phyloP scores from a whole-genome alignment of 2,329 filamentous ascomycete genomes.

The Trichoderma simmonsii region DNA sequence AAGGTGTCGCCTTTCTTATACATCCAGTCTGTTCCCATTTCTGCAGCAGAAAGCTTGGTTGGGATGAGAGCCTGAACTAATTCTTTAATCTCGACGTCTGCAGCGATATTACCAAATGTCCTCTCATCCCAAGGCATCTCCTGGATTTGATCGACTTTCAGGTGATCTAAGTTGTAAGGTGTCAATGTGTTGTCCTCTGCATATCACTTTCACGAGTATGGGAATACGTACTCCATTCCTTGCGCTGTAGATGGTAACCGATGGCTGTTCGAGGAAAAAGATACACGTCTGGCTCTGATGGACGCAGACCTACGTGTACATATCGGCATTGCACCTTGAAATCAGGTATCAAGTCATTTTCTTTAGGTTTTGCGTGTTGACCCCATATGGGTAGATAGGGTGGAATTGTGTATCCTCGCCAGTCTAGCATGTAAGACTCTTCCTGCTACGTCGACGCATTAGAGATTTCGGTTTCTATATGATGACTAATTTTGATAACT shows the following conservation, averaged over 20 bases:
- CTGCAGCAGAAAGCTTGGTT: constrained; percentile 21
- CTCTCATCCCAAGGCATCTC: background rate
- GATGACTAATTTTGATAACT: background rate
- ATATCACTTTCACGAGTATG: background rate
- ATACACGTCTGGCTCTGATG: background rate
- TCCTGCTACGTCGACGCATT: background rate
- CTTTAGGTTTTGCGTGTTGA: no score
- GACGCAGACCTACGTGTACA: background rate
- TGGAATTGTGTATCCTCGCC: background rate
- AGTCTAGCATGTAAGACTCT: background rate
- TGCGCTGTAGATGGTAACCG: background rate
- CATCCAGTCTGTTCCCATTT: constrained; percentile 36
- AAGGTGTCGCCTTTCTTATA: constrained; percentile 44
- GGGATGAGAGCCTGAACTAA: background rate
- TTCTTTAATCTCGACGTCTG: background rate
- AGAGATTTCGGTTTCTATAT: background rate
- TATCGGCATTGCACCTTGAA: background rate
- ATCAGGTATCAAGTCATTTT: background rate
- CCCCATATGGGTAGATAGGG: accelerated
- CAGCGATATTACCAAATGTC: background rate
- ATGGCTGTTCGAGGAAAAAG: background rate
- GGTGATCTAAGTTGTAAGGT: background rate
- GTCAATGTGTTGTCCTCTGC: background rate
- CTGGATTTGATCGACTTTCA: background rate
- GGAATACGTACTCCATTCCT: background rate